Evolutionary conservation across 148 eudicot genomes (phyloP).

Genomic region (Rhododendron ferrugineum): DNA sequence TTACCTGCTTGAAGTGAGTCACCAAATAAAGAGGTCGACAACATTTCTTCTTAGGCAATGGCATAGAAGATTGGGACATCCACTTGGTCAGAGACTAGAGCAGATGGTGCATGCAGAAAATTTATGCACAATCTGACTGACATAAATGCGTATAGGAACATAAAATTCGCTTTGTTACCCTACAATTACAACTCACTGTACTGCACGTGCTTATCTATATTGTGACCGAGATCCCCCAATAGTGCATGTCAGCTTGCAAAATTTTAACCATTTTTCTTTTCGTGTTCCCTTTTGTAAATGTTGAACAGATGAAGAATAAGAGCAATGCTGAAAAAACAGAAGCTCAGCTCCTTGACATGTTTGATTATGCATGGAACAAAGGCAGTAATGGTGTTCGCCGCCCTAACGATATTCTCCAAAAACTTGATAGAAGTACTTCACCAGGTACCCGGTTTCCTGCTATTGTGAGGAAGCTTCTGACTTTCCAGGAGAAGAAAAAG

Average conservation of each 20-base stretch:
- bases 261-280: neutral
- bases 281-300: neutral
- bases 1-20: neutral
- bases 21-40: neutral
- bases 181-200: neutral
- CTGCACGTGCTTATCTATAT: neutral
- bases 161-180: neutral
- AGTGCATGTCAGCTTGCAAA: neutral
- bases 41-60: neutral
- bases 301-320: slow-evolving; percentile 59
- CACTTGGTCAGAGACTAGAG: neutral
- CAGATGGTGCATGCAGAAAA: neutral
- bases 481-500: slow-evolving; percentile 36
- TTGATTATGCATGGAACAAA: slow-evolving; percentile 96
- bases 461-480: slow-evolving; percentile 37
- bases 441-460: slow-evolving; percentile 18
- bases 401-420: slow-evolving; percentile 41
- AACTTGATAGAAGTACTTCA: slow-evolving; percentile 32
- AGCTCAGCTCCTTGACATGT: slow-evolving; percentile 53
- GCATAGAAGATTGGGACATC: neutral
- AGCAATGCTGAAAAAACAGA: slow-evolving; percentile 72
- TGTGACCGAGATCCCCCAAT: neutral
- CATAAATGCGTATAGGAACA: neutral
- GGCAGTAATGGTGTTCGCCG: slow-evolving; percentile 70
- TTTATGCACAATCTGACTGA: neutral